A percentile compares a stretch with the other conserved stretches of the same genome.
phyloP scores from a whole-genome alignment of 306 rosid species.

The Quercus wislizeni region DNA sequence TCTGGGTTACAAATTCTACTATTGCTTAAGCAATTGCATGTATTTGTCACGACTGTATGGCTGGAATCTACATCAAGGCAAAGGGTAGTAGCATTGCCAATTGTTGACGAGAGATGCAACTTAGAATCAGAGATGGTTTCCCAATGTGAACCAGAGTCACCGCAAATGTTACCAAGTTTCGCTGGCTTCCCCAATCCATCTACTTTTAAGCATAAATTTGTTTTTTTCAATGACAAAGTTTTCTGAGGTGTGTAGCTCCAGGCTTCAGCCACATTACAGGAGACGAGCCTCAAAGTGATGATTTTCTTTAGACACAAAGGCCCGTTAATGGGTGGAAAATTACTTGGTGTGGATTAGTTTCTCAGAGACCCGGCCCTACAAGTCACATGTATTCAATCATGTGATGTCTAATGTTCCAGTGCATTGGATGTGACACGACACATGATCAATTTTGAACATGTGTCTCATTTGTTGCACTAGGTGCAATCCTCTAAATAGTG shows the following conservation, averaged over 20 bases:
- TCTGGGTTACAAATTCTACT: slow-evolving; percentile 55
- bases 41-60: slow-evolving; percentile 55
- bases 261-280: slow-evolving; percentile 50
- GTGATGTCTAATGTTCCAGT: too few relatives aligned
- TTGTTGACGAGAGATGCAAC: slow-evolving; percentile 61
- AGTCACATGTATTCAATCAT: background rate
- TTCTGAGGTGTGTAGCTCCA: slow-evolving; percentile 62
- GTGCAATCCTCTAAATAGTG: too few relatives aligned
- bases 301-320: slow-evolving; percentile 49
- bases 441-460: too few relatives aligned
- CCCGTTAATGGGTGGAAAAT: slow-evolving; percentile 80
- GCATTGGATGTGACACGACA: too few relatives aligned
- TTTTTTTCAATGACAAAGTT: slow-evolving; percentile 47
- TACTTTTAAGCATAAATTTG: slow-evolving; percentile 65
- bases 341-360: slow-evolving; percentile 31
- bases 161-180: slow-evolving; percentile 42
- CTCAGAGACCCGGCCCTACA: slow-evolving; percentile 52
- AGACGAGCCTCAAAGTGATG: slow-evolving; percentile 39
- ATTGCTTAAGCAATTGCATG: slow-evolving; percentile 64
- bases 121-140: slow-evolving; percentile 64
- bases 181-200: slow-evolving; percentile 42
- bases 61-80: slow-evolving; percentile 67
- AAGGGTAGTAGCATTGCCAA: slow-evolving; percentile 34
- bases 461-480: too few relatives aligned
- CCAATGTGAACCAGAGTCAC: slow-evolving; percentile 49